These are phyloP conservation scores for Mycena belliarum DNA, from an alignment of 768 basidiomycete genomes.

Conservation along the genomic window DNA sequence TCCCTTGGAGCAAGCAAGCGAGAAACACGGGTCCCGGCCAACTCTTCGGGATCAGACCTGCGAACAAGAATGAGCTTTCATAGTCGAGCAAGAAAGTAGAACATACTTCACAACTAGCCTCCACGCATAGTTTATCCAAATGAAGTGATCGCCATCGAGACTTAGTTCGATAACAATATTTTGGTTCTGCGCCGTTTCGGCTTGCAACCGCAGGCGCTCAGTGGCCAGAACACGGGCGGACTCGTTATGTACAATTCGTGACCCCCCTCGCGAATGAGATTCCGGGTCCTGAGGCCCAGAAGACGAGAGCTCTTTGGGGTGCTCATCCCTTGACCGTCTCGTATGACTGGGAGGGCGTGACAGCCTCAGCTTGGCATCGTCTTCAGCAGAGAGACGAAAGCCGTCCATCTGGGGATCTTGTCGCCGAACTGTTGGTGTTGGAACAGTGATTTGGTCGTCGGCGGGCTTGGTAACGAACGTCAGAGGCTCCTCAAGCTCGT, in stretches of 20 bases:
- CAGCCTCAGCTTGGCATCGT: slow-evolving; percentile 52
- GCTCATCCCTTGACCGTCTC: slow-evolving; percentile 60
- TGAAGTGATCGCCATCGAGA: slow-evolving; percentile 90
- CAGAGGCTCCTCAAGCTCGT: slow-evolving; percentile 88
- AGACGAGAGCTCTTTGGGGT: slow-evolving; percentile 47
- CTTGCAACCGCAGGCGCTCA: slow-evolving; percentile 85
- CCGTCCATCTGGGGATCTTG: slow-evolving; percentile 43
- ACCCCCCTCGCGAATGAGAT: slow-evolving; percentile 33
- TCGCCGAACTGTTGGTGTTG: slow-evolving; percentile 38
- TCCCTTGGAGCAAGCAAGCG: slow-evolving; percentile 78
- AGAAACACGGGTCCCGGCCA: slow-evolving; percentile 81
- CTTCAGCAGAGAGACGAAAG: slow-evolving; percentile 53
- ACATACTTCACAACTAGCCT: slow-evolving; percentile 85
- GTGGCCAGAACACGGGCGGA: slow-evolving; percentile 85
- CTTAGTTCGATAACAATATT: slow-evolving; percentile 95
- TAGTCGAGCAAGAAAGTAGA: background rate
- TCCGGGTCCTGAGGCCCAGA: slow-evolving; percentile 37
- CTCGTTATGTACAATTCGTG: slow-evolving; percentile 61
- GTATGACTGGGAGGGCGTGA: slow-evolving; percentile 51
- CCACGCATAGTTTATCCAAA: slow-evolving; percentile 98
- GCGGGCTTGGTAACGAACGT: slow-evolving; percentile 92
- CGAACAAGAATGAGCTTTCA: slow-evolving; percentile 20
- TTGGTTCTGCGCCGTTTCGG: slow-evolving; percentile 93
- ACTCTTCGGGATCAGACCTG: slow-evolving; percentile 81
- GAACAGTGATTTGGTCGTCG: slow-evolving; percentile 48